Evolutionary conservation across 169 alveolate genomes (phyloP).

Genomic region (Eimeria necatrix): DNA sequence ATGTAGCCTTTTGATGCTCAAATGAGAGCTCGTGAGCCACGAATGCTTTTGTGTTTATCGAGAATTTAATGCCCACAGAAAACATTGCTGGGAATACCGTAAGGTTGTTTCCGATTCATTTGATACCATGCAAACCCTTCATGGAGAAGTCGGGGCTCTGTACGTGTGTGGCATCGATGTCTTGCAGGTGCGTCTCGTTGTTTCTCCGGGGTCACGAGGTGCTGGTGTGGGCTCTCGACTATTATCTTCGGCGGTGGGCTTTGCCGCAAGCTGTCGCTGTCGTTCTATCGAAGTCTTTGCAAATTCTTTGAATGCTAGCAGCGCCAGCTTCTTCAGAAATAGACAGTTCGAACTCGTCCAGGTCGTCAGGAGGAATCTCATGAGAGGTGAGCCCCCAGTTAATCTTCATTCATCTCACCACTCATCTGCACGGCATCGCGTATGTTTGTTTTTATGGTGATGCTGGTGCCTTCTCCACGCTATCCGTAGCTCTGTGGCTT

Average conservation of each 20-base stretch:
- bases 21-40: too few species aligned
- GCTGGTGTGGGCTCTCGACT: slow-evolving; percentile 73
- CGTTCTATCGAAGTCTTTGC: slow-evolving; percentile 67
- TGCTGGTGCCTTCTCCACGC: not conserved
- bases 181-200: slow-evolving; percentile 66
- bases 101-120: not conserved
- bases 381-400: slow-evolving; percentile 37
- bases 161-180: not conserved
- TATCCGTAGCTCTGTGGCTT: not conserved
- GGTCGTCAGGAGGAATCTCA: slow-evolving; percentile 66
- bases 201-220: slow-evolving; percentile 61
- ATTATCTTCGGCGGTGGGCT: slow-evolving; percentile 37
- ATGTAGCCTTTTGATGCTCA: too few species aligned
- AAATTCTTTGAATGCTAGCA: slow-evolving; percentile 60
- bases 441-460: not conserved
- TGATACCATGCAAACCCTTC: too few species aligned
- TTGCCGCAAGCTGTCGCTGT: slow-evolving; percentile 71
- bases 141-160: too few species aligned
- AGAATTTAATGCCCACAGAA: too few species aligned
- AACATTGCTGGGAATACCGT: not conserved
- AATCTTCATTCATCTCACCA: not conserved
- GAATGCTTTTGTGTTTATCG: too few species aligned
- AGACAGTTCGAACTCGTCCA: slow-evolving; percentile 70
- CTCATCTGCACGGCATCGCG: not conserved
- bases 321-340: slow-evolving; percentile 65